Evolutionary conservation across 1,284 basidiomycete species (phyloP).

Genomic region (Filobasidium uniguttulatum): DNA sequence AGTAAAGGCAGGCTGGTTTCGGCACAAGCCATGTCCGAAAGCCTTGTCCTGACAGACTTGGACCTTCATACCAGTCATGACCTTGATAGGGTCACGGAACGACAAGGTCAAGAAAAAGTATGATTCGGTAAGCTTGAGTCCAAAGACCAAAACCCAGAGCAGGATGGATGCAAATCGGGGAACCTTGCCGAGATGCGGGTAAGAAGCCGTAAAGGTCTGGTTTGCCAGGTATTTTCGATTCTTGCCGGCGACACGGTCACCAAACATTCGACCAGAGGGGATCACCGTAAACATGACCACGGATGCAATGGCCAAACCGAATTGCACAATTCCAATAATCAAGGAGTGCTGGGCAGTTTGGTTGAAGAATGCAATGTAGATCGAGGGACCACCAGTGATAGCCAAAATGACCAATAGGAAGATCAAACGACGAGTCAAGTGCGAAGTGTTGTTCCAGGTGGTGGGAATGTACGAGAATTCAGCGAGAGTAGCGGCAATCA

Average conservation of each 20-base stretch:
- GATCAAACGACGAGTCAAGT: conserved; percentile 69
- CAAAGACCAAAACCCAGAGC: conserved; percentile 80
- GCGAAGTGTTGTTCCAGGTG: conserved; percentile 93
- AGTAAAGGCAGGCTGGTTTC: conserved; percentile 80
- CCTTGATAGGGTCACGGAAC: conserved; percentile 76
- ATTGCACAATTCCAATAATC: conserved; percentile 83
- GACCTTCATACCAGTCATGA: conserved; percentile 87
- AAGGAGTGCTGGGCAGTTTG: conserved; percentile 52
- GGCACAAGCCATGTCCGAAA: conserved; percentile 66
- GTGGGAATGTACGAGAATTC: conserved; percentile 93
- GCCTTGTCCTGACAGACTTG: conserved; percentile 70
- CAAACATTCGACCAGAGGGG: conserved; percentile 79
- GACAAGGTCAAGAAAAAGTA: conserved; percentile 91
- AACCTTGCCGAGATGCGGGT: conserved; percentile 54
- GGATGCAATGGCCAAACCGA: conserved; percentile 68
- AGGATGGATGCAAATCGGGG: conserved; percentile 55
- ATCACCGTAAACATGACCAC: conserved; percentile 72
- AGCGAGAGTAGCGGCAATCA: conserved; percentile 79
- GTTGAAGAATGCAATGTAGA: conserved; percentile 71
- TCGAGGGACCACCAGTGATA: conserved; percentile 72
- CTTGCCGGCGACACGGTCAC: conserved; percentile 84
- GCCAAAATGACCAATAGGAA: conserved; percentile 74
- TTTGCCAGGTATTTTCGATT: conserved; percentile 85
- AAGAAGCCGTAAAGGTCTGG: conserved; percentile 90
- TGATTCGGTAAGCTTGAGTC: conserved; percentile 84